Base-by-base conservation (phyloP, 441 rosid genomes). In the Mallotus repandus region DNA sequence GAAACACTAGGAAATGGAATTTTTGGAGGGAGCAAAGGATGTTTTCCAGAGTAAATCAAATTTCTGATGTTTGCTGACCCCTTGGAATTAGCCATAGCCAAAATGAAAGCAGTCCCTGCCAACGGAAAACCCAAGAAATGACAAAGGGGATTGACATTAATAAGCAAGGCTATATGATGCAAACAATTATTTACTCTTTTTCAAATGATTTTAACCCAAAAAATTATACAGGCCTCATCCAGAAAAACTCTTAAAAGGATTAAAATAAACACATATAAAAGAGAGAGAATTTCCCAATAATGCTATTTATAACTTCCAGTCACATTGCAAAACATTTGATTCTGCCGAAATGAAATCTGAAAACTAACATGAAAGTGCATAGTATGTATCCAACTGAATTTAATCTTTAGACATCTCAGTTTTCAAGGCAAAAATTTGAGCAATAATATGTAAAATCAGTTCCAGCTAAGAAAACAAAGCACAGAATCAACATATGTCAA, bases 11-110 rank as follows among this genome's bases (percentile, higher is more conserved):
- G 94, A 86, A 89, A 94, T 1, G 99, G 99, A 68, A 88, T 89
- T 81, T 86, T 96, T 7, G 99, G 99, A 76, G 99, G 99, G 66
- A 96, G 97, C 72, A 89, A 81, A 74, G 97, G 86, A 74, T 91
- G 86, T 83, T 86, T 96, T 76, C 94, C 96, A 16, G 92, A 70
- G 85, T 81, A 82, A 90, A 88, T 84, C 57, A 84, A 80, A 75
- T 87, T 90, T 82, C 84, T 89, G 64, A 87, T 74, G 78, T 82
- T 88, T 68, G 96, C 81, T 69, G 98, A 89, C 46, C 97, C 98
- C 66, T 87, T 94, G 48, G 98, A 89, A 85, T 88, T 88, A 56
- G 87, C 84, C 99, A 94, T 96, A 60, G 77, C 73, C 77, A 81
- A 81, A 25, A 49, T 55, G 62, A 46, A 67, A 77, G 49, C 70